Evolutionary conservation across 306 rosid species (phyloP).

Genomic region (Biancaea sappan): DNA sequence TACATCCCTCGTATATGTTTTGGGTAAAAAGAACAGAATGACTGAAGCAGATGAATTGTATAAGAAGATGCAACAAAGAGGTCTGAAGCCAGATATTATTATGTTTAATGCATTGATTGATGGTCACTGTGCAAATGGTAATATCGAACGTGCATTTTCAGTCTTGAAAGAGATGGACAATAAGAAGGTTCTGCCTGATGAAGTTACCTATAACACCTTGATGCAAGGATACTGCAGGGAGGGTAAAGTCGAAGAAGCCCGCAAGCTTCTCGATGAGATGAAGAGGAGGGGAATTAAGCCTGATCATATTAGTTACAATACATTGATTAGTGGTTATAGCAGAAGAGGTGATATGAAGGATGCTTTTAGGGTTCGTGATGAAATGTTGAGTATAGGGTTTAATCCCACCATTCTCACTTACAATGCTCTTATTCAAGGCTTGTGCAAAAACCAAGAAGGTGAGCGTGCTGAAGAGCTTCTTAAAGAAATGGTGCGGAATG

Average conservation of each 20-base stretch:
- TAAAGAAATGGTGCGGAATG: conserved; percentile 74
- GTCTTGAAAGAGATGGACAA: conserved; percentile 74
- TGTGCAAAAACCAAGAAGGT: conserved; percentile 71
- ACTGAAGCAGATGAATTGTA: conserved; percentile 73
- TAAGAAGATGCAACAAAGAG: conserved; percentile 52
- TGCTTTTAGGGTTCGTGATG: conserved; percentile 77
- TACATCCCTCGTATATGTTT: conserved; percentile 72
- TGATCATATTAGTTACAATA: conserved; percentile 80
- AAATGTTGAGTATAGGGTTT: conserved; percentile 75
- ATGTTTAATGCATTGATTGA: conserved; percentile 80
- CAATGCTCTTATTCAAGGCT: conserved; percentile 81
- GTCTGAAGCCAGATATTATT: conserved; percentile 66
- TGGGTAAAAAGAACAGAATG: conserved; percentile 69
- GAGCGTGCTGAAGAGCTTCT: conserved; percentile 84
- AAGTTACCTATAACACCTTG: conserved; percentile 80
- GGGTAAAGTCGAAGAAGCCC: conserved; percentile 90
- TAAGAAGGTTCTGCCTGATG: conserved; percentile 70
- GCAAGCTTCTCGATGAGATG: conserved; percentile 72
- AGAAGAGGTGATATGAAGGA: conserved; percentile 73
- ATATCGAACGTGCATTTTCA: conserved; percentile 56
- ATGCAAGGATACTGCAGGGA: conserved; percentile 85
- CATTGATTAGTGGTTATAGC: conserved; percentile 85
- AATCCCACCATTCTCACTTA: conserved; percentile 87
- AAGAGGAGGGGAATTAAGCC: conserved; percentile 84
- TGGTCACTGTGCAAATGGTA: conserved; percentile 75